phyloP scores from a whole-genome alignment of 1,284 basidiomycete genomes.

The Microbotryum scabiosae region DNA sequence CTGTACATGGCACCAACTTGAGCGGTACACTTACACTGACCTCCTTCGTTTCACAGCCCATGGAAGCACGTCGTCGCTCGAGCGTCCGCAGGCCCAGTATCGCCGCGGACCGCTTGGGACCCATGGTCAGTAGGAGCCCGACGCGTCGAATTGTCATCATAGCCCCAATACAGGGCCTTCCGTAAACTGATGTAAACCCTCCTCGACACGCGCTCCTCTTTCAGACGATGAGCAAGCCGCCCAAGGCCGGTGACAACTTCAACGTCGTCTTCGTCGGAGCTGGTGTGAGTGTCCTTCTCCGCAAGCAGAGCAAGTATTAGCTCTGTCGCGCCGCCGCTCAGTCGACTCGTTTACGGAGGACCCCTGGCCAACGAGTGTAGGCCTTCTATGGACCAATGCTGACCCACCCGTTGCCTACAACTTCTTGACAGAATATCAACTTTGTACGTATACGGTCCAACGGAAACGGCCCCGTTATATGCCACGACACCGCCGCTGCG shows the following conservation, averaged over 20 bases:
- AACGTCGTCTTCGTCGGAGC: conserved; percentile 87
- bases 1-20: neutral
- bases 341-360: neutral
- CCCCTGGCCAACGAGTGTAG: neutral
- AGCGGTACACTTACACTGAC: neutral
- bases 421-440: conserved; percentile 30
- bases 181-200: no score
- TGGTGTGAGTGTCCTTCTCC: conserved; percentile 45
- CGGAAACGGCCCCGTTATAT: no score
- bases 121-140: neutral
- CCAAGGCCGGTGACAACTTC: conserved; percentile 8
- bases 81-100: conserved; percentile 14
- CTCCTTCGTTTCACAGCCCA: neutral
- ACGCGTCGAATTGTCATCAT: no score
- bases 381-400: neutral
- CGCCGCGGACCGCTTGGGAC: conserved; percentile 12
- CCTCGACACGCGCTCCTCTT: no score
- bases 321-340: no score
- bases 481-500: neutral
- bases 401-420: neutral
- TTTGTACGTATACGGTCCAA: conserved; percentile 17
- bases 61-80: no score
- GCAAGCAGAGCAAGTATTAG: no score
- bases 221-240: conserved; percentile 13
- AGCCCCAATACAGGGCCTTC: no score